Percentiles rank a stretch among this genome's conserved stretches.
These are phyloP conservation scores for Calocybe gangraenosa DNA, from an alignment of 768 basidiomycete genomes.

Conservation along the genomic window DNA sequence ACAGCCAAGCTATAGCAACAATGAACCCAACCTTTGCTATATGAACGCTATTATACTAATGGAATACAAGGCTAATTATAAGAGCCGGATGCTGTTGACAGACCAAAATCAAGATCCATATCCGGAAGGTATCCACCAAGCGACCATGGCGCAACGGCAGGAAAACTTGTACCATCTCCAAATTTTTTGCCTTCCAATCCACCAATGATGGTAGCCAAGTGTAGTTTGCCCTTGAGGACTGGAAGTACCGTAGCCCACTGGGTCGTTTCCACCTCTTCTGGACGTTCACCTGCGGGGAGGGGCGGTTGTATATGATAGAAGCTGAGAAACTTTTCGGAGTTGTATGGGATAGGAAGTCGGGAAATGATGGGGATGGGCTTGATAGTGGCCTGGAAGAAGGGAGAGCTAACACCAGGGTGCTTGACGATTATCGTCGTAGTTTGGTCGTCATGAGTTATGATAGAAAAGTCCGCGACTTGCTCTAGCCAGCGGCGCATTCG, in stretches of 20 bases:
- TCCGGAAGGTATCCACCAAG: constrained; percentile 9
- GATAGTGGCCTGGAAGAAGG: constrained; percentile 27
- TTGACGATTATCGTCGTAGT: constrained; percentile 22
- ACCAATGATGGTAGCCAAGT: constrained; percentile 8
- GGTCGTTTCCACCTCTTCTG: constrained; percentile 20
- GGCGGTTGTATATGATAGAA: constrained; percentile 19
- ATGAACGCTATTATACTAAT: no score
- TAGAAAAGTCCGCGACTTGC: constrained; percentile 25
- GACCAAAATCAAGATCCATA: constrained; percentile 2
- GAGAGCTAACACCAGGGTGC: constrained; percentile 15
- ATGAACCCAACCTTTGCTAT: no score
- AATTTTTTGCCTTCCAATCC: constrained; percentile 16
- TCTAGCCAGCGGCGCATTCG: constrained; percentile 14
- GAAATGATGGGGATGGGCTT: constrained; percentile 23
- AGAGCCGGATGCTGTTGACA: not conserved
- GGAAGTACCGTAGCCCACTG: constrained; percentile 18
- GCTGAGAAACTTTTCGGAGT: constrained; percentile 12
- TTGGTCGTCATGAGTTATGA: constrained; percentile 15
- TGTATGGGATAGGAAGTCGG: constrained; percentile 18
- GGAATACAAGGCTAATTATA: no score
- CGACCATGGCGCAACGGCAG: constrained; percentile 22
- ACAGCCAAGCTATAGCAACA: no score
- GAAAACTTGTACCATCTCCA: constrained; percentile 23
- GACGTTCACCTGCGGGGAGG: constrained; percentile 17
- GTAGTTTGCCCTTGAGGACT: constrained; percentile 13